Evolutionary conservation across 305 asterid genomes (phyloP).

Genomic region (Fraxinus dipetala): DNA sequence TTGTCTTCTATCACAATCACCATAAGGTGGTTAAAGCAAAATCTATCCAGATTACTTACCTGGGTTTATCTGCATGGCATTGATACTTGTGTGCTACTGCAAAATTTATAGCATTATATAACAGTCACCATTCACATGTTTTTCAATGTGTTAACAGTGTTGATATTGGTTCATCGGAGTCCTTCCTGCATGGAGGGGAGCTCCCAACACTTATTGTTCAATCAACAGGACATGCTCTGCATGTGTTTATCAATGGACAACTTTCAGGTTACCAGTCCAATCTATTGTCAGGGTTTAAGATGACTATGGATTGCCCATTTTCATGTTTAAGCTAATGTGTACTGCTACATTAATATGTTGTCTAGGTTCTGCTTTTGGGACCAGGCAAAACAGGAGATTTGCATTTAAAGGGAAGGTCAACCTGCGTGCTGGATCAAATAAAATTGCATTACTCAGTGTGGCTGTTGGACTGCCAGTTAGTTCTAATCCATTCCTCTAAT

Average conservation of each 20-base stretch:
- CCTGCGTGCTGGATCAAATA: slow-evolving; percentile 70
- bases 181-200: slow-evolving; percentile 67
- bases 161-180: slow-evolving; percentile 72
- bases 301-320: not conserved
- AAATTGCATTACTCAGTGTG: slow-evolving; percentile 80
- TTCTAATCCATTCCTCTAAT: slow-evolving; percentile 21
- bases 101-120: not conserved
- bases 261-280: slow-evolving; percentile 54
- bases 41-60: not conserved
- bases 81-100: not conserved
- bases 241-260: slow-evolving; percentile 77
- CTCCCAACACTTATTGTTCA: slow-evolving; percentile 76
- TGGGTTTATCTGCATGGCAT: not conserved
- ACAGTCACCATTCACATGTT: not conserved
- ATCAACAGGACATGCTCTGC: slow-evolving; percentile 79
- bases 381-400: slow-evolving; percentile 74
- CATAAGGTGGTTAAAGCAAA: not conserved
- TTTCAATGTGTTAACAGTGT: slow-evolving; percentile 47
- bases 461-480: slow-evolving; percentile 95
- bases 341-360: not conserved
- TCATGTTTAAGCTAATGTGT: slow-evolving; percentile 4
- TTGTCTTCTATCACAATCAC: not conserved
- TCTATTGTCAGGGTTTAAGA: not conserved
- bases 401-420: slow-evolving; percentile 53
- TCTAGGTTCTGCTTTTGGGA: slow-evolving; percentile 86